These are phyloP conservation scores for Verticillium nubilum DNA, from an alignment of 2,329 filamentous ascomycete species.

Conservation along the genomic window DNA sequence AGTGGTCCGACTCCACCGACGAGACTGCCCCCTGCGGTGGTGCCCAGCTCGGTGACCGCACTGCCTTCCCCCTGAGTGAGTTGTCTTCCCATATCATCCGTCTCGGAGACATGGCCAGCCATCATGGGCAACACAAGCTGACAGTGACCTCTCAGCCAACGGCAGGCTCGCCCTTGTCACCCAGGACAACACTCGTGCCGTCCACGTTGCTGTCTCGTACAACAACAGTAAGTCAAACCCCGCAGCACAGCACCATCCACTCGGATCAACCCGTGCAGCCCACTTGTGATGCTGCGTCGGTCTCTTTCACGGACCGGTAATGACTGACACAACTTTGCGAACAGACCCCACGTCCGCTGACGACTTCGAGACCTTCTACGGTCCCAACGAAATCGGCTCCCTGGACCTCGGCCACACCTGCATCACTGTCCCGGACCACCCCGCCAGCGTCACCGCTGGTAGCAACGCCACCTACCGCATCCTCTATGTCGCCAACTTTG, in stretches of 20 bases:
- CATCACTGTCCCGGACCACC: slow-evolving; percentile 28
- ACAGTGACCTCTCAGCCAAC: slow-evolving; percentile 32
- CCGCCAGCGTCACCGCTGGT: slow-evolving; percentile 29
- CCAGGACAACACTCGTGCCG: slow-evolving; percentile 50
- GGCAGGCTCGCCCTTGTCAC: slow-evolving; percentile 50
- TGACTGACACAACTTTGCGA: not conserved
- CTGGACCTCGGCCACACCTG: slow-evolving; percentile 41
- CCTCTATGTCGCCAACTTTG: slow-evolving; percentile 38
- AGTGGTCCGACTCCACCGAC: slow-evolving; percentile 48
- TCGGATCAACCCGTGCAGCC: not conserved
- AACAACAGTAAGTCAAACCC: slow-evolving; percentile 31
- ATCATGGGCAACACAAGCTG: not conserved
- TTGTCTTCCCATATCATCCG: not conserved
- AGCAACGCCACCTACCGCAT: slow-evolving; percentile 43
- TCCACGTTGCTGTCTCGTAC: slow-evolving; percentile 50
- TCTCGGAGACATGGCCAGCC: not conserved
- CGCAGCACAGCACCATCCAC: not conserved
- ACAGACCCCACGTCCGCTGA: slow-evolving; percentile 32
- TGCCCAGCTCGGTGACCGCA: slow-evolving; percentile 40
- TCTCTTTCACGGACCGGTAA: not conserved
- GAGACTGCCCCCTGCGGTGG: slow-evolving; percentile 55
- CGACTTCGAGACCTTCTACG: slow-evolving; percentile 34
- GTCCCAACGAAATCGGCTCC: slow-evolving; percentile 26
- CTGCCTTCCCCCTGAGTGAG: slow-evolving; percentile 50
- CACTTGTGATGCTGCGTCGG: not conserved